Base-by-base conservation (phyloP, 495 filamentous ascomycete genomes). In the Aspergillus nidulans region DNA sequence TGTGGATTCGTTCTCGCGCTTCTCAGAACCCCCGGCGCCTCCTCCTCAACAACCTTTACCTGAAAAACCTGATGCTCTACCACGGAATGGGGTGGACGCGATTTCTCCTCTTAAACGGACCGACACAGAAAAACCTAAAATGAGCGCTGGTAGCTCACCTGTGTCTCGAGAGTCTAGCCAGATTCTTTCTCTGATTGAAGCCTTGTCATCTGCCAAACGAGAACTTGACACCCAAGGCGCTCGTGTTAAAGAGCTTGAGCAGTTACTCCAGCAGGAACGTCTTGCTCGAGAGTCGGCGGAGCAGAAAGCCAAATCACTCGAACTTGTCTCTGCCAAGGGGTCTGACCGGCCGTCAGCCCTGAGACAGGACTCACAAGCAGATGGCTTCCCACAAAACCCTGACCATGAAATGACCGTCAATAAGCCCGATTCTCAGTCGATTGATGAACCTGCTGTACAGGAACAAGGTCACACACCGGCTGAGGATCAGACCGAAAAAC, bases 31-130 rank as follows among this genome's bases (percentile, higher is more conserved):
- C 18, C 91, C 90, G 8, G 89, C 90, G 16, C 94, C 92, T 24
- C 91, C 94, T 15, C 92, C 92, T 12, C 88, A 92, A 62, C 91
- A 95, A 62, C 90, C 92, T 15, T 73, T 96, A 0, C 91, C 91
- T 6, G 90, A 95, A 61, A 95, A 95, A 64, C 91, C 91, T 1
- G 89, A 94, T 70, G 80, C 81, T 38, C 74, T 78, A 45, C 71
- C 79, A 41, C 66, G 77, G 28, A 74, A 62, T 53, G 65, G 57
- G 6, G 55, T 61, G 6, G 83, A 77, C 26, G 67, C 72, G 10
- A 67, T 74, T 58, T 72, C 81, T 50, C 49, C 86, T 7, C 67
- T 95, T 28, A 89, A 89, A 60, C 78, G 91, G 44, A 77, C 77
- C 26, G 86, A 90, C 30, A 92, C 88, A 0, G 90, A 94, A 57